Conservation (phyloP, 345 rosid genomes). For the Euphorbia pulcherrima region DNA sequence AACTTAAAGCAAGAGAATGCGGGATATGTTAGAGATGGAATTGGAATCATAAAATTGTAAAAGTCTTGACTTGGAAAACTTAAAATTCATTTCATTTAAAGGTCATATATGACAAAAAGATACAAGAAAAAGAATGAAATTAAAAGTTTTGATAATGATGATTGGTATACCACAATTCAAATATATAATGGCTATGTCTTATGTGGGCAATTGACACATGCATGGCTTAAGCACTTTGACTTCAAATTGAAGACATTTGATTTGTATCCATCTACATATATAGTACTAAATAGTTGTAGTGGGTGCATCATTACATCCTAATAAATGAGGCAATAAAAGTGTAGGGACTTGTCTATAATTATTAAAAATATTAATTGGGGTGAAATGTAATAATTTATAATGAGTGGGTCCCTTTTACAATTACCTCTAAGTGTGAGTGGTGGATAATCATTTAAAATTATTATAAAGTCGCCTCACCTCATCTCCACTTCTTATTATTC, state of each 20-base stretch:
- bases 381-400: neutral
- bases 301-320: slow-evolving; percentile 28
- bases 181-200: neutral
- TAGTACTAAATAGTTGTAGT: slow-evolving; percentile 6
- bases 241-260: slow-evolving; percentile 2
- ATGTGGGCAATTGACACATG: slow-evolving; percentile 11
- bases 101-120: slow-evolving; percentile 5
- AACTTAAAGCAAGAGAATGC: neutral
- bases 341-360: slow-evolving; percentile 22
- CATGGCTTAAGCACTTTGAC: slow-evolving; percentile 22
- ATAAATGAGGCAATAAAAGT: slow-evolving; percentile 20
- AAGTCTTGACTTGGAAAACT: neutral
- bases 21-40: neutral
- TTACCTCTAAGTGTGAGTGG: too few species aligned
- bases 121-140: too few species aligned
- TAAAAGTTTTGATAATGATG: neutral
- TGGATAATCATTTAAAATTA: slow-evolving; percentile 23
- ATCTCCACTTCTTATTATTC: neutral
- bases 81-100: neutral
- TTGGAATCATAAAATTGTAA: neutral
- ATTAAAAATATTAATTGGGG: too few species aligned
- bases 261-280: slow-evolving; percentile 17
- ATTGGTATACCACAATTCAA: neutral
- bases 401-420: slow-evolving; percentile 3
- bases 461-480: slow-evolving; percentile 13